These are phyloP conservation scores for Globisporangium mamillatum DNA, from an alignment of 352 stramenopile species.

Conservation along the genomic window DNA sequence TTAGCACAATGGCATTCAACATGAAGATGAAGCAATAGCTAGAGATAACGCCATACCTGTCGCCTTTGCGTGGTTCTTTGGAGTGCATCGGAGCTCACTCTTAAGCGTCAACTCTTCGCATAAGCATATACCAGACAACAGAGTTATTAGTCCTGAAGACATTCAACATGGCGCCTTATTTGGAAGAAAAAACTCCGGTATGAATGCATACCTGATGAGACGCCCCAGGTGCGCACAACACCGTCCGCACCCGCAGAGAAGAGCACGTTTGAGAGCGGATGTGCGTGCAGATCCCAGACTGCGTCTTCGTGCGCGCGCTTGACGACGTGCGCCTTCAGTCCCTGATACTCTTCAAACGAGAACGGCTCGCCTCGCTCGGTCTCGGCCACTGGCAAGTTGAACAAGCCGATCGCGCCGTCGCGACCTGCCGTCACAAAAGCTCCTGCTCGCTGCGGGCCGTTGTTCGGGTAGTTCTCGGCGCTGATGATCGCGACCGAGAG, in stretches of 20 bases:
- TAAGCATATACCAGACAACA: slow-evolving; percentile 2
- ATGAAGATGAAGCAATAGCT: background rate
- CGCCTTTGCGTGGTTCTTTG: slow-evolving; percentile 52
- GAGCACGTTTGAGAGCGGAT: slow-evolving; percentile 78
- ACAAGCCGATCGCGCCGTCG: slow-evolving; percentile 72
- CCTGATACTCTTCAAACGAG: slow-evolving; percentile 72
- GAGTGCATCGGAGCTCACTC: slow-evolving; percentile 61
- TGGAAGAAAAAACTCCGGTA: no score
- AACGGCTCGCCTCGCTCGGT: slow-evolving; percentile 67
- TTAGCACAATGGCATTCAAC: background rate
- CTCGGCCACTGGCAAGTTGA: slow-evolving; percentile 55
- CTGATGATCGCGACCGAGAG: slow-evolving; percentile 72
- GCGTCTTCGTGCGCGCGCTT: slow-evolving; percentile 80
- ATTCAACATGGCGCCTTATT: no score
- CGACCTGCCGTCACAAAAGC: slow-evolving; percentile 71
- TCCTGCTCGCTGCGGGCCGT: slow-evolving; percentile 39
- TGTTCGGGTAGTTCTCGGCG: slow-evolving; percentile 69
- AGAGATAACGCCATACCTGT: slow-evolving; percentile 26
- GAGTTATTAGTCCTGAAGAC: background rate
- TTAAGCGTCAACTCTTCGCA: slow-evolving; percentile 68
- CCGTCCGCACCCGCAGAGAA: slow-evolving; percentile 81
- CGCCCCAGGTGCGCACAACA: slow-evolving; percentile 73
- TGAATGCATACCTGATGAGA: slow-evolving; percentile 54
- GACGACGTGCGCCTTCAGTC: slow-evolving; percentile 58
- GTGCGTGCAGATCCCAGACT: slow-evolving; percentile 79